phyloP scores from a whole-genome alignment of 2,329 filamentous ascomycete genomes.

The Coniella vitis region DNA sequence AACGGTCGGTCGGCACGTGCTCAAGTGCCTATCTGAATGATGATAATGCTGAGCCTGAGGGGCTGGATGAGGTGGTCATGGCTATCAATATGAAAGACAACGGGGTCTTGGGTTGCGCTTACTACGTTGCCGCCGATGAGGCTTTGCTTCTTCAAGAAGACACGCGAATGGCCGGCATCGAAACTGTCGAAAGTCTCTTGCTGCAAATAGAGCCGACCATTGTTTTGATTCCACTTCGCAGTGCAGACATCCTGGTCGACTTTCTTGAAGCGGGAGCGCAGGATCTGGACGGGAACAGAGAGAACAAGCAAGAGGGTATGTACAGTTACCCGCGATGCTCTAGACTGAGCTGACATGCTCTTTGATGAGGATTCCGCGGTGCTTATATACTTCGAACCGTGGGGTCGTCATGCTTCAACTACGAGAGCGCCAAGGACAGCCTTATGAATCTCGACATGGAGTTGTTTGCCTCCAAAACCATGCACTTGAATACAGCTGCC shows the following conservation, averaged over 20 bases:
- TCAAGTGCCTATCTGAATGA: slow-evolving; percentile 8
- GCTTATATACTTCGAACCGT: slow-evolving; percentile 56
- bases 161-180: slow-evolving; percentile 59
- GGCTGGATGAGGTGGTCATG: slow-evolving; percentile 66
- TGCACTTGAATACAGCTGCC: slow-evolving; percentile 46
- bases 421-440: slow-evolving; percentile 58
- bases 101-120: slow-evolving; percentile 73
- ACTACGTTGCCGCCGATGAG: slow-evolving; percentile 66
- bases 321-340: background rate
- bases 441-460: slow-evolving; percentile 52
- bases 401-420: slow-evolving; percentile 65
- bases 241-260: slow-evolving; percentile 33
- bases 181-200: slow-evolving; percentile 57
- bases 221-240: slow-evolving; percentile 44
- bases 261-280: slow-evolving; percentile 29
- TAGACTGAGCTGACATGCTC: slow-evolving; percentile 1
- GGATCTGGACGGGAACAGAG: slow-evolving; percentile 23
- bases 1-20: background rate
- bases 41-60: slow-evolving; percentile 19
- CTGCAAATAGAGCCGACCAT: slow-evolving; percentile 48
- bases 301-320: slow-evolving; percentile 16
- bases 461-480: slow-evolving; percentile 40
- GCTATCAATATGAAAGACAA: slow-evolving; percentile 68
- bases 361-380: slow-evolving; percentile 29
- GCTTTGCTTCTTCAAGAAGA: slow-evolving; percentile 73